Evolutionary conservation across 2,329 filamentous ascomycete genomes (phyloP), one percentile per base, ranked within the genome.

Genomic region (Hymenoscyphus repandus): DNA sequence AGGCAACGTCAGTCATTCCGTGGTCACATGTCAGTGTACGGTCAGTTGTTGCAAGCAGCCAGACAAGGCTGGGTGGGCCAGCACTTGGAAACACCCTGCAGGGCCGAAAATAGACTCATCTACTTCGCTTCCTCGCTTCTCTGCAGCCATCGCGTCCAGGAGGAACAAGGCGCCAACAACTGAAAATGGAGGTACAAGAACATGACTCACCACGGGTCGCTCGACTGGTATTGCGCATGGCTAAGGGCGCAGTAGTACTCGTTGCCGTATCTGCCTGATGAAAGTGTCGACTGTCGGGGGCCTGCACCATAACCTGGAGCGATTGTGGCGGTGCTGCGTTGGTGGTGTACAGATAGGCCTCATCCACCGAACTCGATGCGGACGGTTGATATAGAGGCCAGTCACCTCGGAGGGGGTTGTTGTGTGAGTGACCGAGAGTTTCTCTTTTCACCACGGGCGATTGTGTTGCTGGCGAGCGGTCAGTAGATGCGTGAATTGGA

Each of bases 11-110:
- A 50, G 9, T 15, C 41, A 46, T n/a, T 47, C 31, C 15, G 53
- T 49, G 55, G 57, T 60, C 58, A 60, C 58, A 60, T 60, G 58
- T 47, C 46, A 44, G 44, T 27, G 4, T 7, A 7, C 22, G 7
- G 22, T 27, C 22, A 27, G 4, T 7, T 4, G 22, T 7, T 27
- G 22, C 22, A 27, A 27, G 22, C 22, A 27, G 22, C 22, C 22
- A 27, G 22, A 27, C 22, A 7, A 27, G 22, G 22, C 22, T 27
- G 22, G n/a, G n/a, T n/a, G n/a, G n/a, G n/a, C n/a, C n/a, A n/a
- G 22, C 22, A 33, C 40, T 32, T 42, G 37, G 44, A 46, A 53
- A 27, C 4, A 12, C 45, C 22, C 22, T 27, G 22, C 22, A 11
- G 12, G 9, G 20, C 43, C 43, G 3, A 27, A 45, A 45, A 45